A percentile compares a stretch with the other conserved stretches of the same genome.
Evolutionary conservation across 2,329 filamentous ascomycete genomes (phyloP).

Genomic region (Talaromyces pinophilus): DNA sequence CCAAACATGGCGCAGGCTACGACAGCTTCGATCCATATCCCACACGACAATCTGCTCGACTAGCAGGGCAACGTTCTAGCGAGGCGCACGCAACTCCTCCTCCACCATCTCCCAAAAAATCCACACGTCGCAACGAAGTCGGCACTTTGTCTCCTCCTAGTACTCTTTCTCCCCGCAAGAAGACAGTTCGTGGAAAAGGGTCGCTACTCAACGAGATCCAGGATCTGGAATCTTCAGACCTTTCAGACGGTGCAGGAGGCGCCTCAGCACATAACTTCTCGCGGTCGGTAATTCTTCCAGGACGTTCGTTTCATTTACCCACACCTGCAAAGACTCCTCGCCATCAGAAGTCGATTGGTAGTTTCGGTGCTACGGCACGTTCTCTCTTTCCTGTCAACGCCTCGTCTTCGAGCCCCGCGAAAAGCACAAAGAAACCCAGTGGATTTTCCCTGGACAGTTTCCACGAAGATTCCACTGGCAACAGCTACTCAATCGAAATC

Average conservation of each 20-base stretch:
- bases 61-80: slow-evolving; percentile 38
- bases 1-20: slow-evolving; percentile 49
- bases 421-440: slow-evolving; percentile 49
- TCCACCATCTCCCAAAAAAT: slow-evolving; percentile 30
- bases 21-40: slow-evolving; percentile 45
- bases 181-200: slow-evolving; percentile 24
- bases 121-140: slow-evolving; percentile 26
- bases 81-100: slow-evolving; percentile 35
- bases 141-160: slow-evolving; percentile 34
- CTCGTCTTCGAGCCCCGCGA: slow-evolving; percentile 49
- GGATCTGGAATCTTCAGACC: slow-evolving; percentile 28
- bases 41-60: slow-evolving; percentile 43
- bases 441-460: slow-evolving; percentile 51
- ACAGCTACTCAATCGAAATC: slow-evolving; percentile 53
- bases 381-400: slow-evolving; percentile 52
- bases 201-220: slow-evolving; percentile 26
- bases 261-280: slow-evolving; percentile 32
- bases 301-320: slow-evolving; percentile 51
- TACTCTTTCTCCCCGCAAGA: slow-evolving; percentile 35
- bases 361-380: slow-evolving; percentile 52
- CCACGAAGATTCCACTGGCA: slow-evolving; percentile 33
- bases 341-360: slow-evolving; percentile 52
- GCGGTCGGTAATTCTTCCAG: slow-evolving; percentile 33
- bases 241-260: slow-evolving; percentile 30
- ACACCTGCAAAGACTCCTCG: slow-evolving; percentile 64